Base-by-base conservation (phyloP, 345 rosid species). In the Crucihimalaya himalaica region DNA sequence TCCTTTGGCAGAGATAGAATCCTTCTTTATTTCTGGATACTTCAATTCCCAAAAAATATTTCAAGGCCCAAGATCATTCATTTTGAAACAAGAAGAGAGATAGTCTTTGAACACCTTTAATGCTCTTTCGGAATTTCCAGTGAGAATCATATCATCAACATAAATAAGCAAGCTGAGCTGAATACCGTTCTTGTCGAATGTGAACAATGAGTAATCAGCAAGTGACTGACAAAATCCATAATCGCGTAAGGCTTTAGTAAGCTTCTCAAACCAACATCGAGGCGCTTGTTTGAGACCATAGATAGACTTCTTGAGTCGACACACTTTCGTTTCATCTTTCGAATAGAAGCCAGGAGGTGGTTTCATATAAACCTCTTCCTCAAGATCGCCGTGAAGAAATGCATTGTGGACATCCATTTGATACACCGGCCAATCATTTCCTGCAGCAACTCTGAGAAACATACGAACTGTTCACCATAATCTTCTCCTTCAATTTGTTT, bases 71-170 rank as follows among this genome's bases (percentile, higher is more conserved):
- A 40, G 16, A 13, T 40, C 45, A 0, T 40, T 40, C 45, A 40
- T 40, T 0, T 40, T 4, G 16, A 40, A 40, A 14, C 45, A 14
- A 4, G 14, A 1, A 4, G 5, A 2, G 5, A 39, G 45, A 1
- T 39, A 3, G 0, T 3, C 5, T 0, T 39, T 39, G 5, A 39
- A 39, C 2, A 0, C 0, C 4, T 1, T 3, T 1, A 39, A 12
- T 0, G 45, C 45, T 0, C 0, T 1, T 0, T 12, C 6, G 1
- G 13, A 0, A 5, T 39, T 39, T 0, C 45, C 45, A 0, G 45
- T 14, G 4, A 13, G 5, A 39, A 39, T 4, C 14, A 39, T 12
- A 1, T 39, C 45, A 39, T 39, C 45, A 0, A 39, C n/a, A 39
- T 39, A 39, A 4, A 39, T 14, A 1, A 39, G 45, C 8, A 31